A percentile compares a stretch with the other conserved stretches of the same genome.
Conservation (phyloP, 768 basidiomycete genomes). For the Rhizopogon roseolus region DNA sequence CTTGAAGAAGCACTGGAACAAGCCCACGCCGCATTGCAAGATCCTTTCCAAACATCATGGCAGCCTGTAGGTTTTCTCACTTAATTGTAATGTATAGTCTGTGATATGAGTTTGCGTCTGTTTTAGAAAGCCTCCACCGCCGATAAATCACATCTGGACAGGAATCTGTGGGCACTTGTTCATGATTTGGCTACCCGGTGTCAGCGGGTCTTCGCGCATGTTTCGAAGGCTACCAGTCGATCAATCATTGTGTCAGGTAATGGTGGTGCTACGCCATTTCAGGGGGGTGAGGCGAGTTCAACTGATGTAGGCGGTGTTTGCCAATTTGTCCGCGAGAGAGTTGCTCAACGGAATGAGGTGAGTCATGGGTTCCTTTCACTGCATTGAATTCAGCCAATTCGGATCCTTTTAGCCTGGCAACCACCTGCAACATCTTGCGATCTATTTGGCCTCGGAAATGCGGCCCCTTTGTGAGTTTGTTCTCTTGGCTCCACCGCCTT, state of each 20-base stretch:
- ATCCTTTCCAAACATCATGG: constrained; percentile 44
- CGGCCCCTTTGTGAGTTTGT: constrained; percentile 42
- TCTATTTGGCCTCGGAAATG: constrained; percentile 37
- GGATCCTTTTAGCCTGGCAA: constrained; percentile 33
- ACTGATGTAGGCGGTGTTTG: constrained; percentile 25
- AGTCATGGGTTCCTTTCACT: constrained; percentile 17
- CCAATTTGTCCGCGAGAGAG: constrained; percentile 50
- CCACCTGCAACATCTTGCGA: constrained; percentile 49
- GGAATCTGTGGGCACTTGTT: constrained; percentile 63
- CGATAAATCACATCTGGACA: constrained; percentile 55
- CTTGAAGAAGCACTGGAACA: constrained; percentile 38
- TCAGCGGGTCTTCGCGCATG: constrained; percentile 56
- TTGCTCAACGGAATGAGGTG: constrained; percentile 49
- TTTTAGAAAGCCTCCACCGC: constrained; percentile 42
- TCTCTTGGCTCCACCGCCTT: constrained; percentile 13
- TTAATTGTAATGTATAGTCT: constrained; percentile 18
- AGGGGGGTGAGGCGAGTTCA: constrained; percentile 28
- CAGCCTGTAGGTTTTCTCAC: constrained; percentile 42
- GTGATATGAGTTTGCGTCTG: constrained; percentile 24
- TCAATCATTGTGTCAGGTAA: constrained; percentile 41
- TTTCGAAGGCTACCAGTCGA: constrained; percentile 59
- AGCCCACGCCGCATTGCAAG: constrained; percentile 44
- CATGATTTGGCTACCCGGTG: constrained; percentile 59
- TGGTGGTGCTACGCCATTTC: constrained; percentile 24
- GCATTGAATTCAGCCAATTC: constrained; percentile 21